A percentile compares a stretch with the other conserved stretches of the same genome.
These are phyloP conservation scores for Exophiala sideris DNA, from an alignment of 2,329 filamentous ascomycete species.

Conservation along the genomic window DNA sequence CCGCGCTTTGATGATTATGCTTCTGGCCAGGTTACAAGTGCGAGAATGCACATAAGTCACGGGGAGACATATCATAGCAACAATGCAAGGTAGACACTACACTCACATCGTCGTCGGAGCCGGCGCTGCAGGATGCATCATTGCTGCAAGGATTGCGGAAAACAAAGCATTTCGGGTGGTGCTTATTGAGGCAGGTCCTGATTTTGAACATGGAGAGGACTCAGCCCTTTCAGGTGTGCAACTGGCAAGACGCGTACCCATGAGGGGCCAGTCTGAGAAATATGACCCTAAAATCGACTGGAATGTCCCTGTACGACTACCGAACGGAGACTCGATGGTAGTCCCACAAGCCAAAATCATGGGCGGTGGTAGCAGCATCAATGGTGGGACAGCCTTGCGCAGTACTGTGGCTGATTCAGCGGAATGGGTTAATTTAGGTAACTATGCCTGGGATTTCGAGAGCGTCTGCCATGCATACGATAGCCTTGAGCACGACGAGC, in stretches of 20 bases:
- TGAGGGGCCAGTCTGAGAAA: conserved; percentile 20
- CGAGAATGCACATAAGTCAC: background rate
- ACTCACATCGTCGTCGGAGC: conserved; percentile 24
- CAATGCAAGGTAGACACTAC: conserved; percentile 2
- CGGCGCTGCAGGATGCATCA: conserved; percentile 23
- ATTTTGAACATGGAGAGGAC: conserved; percentile 5
- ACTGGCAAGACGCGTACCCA: conserved; percentile 18
- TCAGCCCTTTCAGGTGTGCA: conserved; percentile 9
- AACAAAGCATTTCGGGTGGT: conserved; percentile 17
- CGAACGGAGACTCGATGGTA: conserved; percentile 14
- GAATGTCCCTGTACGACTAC: conserved; percentile 17
- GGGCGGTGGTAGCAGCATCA: conserved; percentile 18
- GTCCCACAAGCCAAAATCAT: conserved; percentile 23
- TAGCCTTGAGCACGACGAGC: conserved; percentile 6
- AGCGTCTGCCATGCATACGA: conserved; percentile 19
- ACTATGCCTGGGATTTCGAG: conserved; percentile 17
- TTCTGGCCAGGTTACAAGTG: too few species aligned
- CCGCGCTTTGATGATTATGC: too few species aligned
- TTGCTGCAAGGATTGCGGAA: conserved; percentile 23
- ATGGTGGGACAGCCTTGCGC: conserved; percentile 19
- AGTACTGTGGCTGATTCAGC: conserved; percentile 11
- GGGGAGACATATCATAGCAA: background rate
- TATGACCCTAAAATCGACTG: conserved; percentile 20
- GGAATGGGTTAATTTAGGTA: conserved; percentile 21
- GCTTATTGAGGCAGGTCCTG: conserved; percentile 26